phyloP scores from a whole-genome alignment of 78 protist species.

The Anaeramoeba flamelloides region DNA sequence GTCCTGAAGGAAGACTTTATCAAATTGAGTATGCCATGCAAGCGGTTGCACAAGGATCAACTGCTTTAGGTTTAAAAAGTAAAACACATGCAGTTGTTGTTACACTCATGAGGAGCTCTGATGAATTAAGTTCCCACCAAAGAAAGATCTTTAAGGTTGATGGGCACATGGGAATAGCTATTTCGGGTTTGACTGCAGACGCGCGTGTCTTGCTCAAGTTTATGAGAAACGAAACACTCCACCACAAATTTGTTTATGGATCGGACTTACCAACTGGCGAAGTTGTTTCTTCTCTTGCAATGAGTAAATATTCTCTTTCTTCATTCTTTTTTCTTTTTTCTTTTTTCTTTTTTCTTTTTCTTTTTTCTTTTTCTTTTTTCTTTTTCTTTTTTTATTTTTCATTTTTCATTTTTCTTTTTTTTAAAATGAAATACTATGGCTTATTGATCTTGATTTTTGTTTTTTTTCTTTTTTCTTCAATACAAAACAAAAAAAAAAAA shows the following conservation, averaged over 20 bases:
- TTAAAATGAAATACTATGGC: no score
- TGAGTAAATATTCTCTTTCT: no score
- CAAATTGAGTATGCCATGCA: slow-evolving; percentile 30
- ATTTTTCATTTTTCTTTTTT: no score
- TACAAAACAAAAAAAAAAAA: no score
- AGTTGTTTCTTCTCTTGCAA: no score
- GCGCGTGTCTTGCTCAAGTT: slow-evolving; percentile 3
- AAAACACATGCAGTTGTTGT: slow-evolving; percentile 12
- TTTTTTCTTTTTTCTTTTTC: no score
- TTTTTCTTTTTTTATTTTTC: no score
- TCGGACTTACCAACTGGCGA: slow-evolving; percentile 2
- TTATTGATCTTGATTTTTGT: no score
- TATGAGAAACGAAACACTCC: neutral
- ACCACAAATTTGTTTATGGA: slow-evolving; percentile 1
- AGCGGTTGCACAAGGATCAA: slow-evolving; percentile 11
- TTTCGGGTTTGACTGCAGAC: slow-evolving; percentile 25
- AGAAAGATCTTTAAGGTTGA: slow-evolving; percentile 7
- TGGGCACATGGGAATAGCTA: neutral
- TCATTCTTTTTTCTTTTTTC: no score
- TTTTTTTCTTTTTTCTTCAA: no score
- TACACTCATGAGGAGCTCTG: slow-evolving; percentile 2
- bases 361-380: no score
- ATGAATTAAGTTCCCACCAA: neutral
- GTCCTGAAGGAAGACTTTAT: slow-evolving; percentile 22
- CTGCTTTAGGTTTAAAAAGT: neutral